Base-by-base conservation (phyloP, 306 rosid species). In the Argentina anserina region DNA sequence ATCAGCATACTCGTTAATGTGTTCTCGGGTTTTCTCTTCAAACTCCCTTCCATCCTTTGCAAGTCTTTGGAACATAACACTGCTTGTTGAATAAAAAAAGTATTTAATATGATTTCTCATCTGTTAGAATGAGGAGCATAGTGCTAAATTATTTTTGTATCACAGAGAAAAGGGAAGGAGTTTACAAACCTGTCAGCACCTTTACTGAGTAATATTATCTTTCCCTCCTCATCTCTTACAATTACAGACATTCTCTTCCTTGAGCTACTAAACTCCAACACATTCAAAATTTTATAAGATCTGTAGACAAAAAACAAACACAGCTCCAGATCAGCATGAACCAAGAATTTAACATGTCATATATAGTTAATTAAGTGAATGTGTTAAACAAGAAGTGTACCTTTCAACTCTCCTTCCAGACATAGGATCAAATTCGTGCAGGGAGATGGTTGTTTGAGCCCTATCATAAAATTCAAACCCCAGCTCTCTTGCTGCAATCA, bases 41-140 rank as follows among this genome's bases (percentile, higher is more conserved):
- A 86, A 95, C 58, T 91, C 90, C 65, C 86, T 87, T 78, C 93
- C 97, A 62, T 90, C 72, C 68, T 79, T 90, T 42, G 90, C 86
- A 77, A 95, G 96, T 75, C 91, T 80, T 84, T 91, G 96, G 75
- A 95, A 91, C 97, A 95, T 91, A 77, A 95, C 97, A 91, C 99
- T 94, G 89, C 75, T 73, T 8, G 49, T 43, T 49, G 75, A 53
- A 78, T 20, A 71, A 71, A 45, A 71, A 71, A 45, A 69, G 47
- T 69, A 70, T 39, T 31, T 18, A 79, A 78, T 67, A 43, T 67
- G 26, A 28, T 7, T 45, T 43, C 45, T 45, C 34, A 43, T 43
- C 18, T 26, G 20, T n/a, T 13, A 11, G 12, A 36, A 62, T 8
- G 23, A 33, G 21, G 39, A 14, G 23, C 39, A 11, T 3, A 26